Base-by-base conservation (phyloP, 768 basidiomycete genomes). In the Pleurotus pulmonarius region DNA sequence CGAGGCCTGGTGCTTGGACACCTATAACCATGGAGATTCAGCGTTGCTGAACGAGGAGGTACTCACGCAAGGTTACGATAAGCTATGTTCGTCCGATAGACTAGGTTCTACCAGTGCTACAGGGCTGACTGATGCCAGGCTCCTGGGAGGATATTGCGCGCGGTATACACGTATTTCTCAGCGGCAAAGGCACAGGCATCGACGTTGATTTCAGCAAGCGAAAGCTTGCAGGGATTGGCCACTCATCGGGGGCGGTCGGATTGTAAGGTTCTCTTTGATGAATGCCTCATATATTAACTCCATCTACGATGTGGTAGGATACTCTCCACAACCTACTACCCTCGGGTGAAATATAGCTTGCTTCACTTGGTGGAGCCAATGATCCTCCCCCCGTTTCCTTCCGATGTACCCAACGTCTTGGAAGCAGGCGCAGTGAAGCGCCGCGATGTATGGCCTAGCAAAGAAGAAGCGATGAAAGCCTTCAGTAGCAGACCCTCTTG, bases 21-120 rank as follows among this genome's bases (percentile, higher is more conserved):
- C 73, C 15, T 77, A 81, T 1, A 83, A 83, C 59, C 81, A 83
- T 56, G 82, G 83, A 1, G 82, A 83, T 43, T 73, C 80, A 0
- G 80, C 76, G 5, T 56, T 71, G 1, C 55, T 83, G 49, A 85
- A 83, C 58, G 80, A 79, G 57, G 61, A 73, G 38, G 59, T 63
- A 2, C 62, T 83, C 56, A 61, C 63, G 44, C 69, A 64, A 55
- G 79, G 77, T 3, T 78, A 78, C 58, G 69, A 71, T 7, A 65
- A 68, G 5, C 56, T 71, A 5, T 83, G 80, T 82, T 55, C 55
- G 78, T 71, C 13, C 12, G 12, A 25, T 57, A 46, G 37, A 38
- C 4, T 16, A 5, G 25, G 6, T 44, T 39, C 48, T n/a, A n/a
- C n/a, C n/a, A n/a, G n/a, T n/a, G n/a, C n/a, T n/a, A n/a, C 20